Base-by-base conservation (phyloP, 345 rosid species). In the Arabis alpina region DNA sequence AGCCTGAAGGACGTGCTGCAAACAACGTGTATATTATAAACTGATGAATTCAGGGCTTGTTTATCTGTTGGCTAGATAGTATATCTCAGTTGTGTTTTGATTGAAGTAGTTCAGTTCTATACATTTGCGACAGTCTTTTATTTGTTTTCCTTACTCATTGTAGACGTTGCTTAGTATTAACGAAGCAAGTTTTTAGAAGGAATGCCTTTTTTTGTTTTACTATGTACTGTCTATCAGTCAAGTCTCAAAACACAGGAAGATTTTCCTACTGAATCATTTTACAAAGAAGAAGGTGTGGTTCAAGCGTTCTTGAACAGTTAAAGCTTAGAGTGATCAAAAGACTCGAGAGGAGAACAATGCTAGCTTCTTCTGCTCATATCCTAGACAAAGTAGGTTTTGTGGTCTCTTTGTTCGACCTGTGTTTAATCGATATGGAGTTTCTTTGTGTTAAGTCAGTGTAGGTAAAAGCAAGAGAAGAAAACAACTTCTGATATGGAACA, bases 221-320 rank as follows among this genome's bases (percentile, higher is more conserved):
- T 28, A 50, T 59, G 10, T 36, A 41, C 12, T 12, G 5, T 47
- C 10, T 12, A 41, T 44, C 62, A 34, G 55, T 47, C 11, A 41
- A 27, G 42, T 47, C 24, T 41, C 40, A 40, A 19, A 39, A 27
- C 44, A 12, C 39, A 67, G 13, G 28, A 42, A 61, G 6, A 8
- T 23, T 58, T 45, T 57, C 37, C 49, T 47, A 48, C 48, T 15
- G 34, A 24, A 10, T 67, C 37, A 37, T 10, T 30, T 40, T 27
- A 30, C 23, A 47, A 23, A 48, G 25, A 36, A 48, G 57, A 69
- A 10, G 23, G 27, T 61, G 24, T 50, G 63, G 81, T 89, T 88
- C 92, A 89, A 88, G 74, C 79, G 87, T 64, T 83, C 86, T 88
- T 92, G 96, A 86, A 88, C 88, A 42, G 70, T n/a, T n/a, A n/a